Evolutionary conservation across 2,329 filamentous ascomycete species (phyloP), one percentile per base, ranked within the genome.

Genomic region (Fusarium robinianum): DNA sequence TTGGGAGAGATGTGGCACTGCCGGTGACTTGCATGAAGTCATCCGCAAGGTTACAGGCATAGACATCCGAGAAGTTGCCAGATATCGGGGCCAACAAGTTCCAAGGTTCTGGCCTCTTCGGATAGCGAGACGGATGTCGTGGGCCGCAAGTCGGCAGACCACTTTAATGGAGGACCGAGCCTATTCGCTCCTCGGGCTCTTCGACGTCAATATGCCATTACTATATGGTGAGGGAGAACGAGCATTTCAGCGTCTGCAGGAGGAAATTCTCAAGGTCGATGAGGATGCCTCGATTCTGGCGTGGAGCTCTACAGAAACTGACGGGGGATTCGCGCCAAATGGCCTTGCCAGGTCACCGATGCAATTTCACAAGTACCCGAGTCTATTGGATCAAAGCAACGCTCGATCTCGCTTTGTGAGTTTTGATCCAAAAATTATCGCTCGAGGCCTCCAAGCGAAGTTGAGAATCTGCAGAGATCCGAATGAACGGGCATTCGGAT

Each of bases 111-210:
- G 42, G 10, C 33, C 46, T 0, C 18, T 46, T 3, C 39, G 29
- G 26, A 35, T 63, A 7, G 57, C 60, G 6, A 27, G 49, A 5
- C 51, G 60, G 17, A 58, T 65, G 48, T 60, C 57, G 4, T 66
- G 63, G 65, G 60, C 61, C 8, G 51, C 61, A 5, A 35, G 37
- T 3, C 44, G 64, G 10, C 10, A 51, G 21, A 65, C 57, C 2
- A 60, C 37, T 1, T 50, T 55, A 9, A 15, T 34, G 18, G 55
- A 66, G 33, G 60, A 68, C 29, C 15, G 30, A 2, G 59, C 64
- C 0, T 67, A 66, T 27, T 62, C 51, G 6, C 39, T 67, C 0
- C 40, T 67, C 3, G 65, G 65, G 0, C 39, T 66, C 5, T 64
- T 67, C 8, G 53, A 47, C 5, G 42, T 67, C 0, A 55, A 50